These are phyloP conservation scores for Spathaspora hagerdaliae DNA, from an alignment of 805 yeast species.

Conservation along the genomic window DNA sequence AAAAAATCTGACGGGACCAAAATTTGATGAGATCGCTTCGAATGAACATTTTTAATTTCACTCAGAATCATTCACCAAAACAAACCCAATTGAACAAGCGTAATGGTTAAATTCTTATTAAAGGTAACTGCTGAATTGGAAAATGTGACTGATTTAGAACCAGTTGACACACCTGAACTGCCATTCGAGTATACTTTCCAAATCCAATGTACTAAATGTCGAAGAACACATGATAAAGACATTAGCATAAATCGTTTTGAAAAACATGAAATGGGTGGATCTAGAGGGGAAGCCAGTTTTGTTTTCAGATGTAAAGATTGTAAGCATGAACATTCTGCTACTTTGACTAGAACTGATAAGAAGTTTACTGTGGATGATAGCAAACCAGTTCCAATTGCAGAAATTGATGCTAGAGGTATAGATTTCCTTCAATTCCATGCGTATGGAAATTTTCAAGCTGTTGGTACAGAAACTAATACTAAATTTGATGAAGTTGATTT, in stretches of 20 bases:
- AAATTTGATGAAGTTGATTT: slow-evolving; percentile 64
- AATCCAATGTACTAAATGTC: slow-evolving; percentile 73
- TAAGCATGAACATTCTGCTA: slow-evolving; percentile 37
- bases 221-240: slow-evolving; percentile 70
- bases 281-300: slow-evolving; percentile 82
- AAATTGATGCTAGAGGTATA: slow-evolving; percentile 83
- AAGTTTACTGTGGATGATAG: slow-evolving; percentile 33
- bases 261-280: slow-evolving; percentile 58
- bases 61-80: background rate
- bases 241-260: slow-evolving; percentile 67
- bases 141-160: slow-evolving; percentile 53
- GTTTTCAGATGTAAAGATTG: slow-evolving; percentile 74
- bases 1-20: background rate
- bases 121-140: slow-evolving; percentile 44
- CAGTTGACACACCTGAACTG: slow-evolving; percentile 52
- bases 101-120: slow-evolving; percentile 37
- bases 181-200: slow-evolving; percentile 78
- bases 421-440: slow-evolving; percentile 69
- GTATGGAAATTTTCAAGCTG: slow-evolving; percentile 55
- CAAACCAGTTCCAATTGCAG: slow-evolving; percentile 47
- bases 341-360: slow-evolving; percentile 28
- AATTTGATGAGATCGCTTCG: no score
- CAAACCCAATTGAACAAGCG: background rate
- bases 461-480: slow-evolving; percentile 49
- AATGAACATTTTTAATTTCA: no score